Evolutionary conservation across 164 flowering plant species (phyloP).

Genomic region (Platanus orientalis): DNA sequence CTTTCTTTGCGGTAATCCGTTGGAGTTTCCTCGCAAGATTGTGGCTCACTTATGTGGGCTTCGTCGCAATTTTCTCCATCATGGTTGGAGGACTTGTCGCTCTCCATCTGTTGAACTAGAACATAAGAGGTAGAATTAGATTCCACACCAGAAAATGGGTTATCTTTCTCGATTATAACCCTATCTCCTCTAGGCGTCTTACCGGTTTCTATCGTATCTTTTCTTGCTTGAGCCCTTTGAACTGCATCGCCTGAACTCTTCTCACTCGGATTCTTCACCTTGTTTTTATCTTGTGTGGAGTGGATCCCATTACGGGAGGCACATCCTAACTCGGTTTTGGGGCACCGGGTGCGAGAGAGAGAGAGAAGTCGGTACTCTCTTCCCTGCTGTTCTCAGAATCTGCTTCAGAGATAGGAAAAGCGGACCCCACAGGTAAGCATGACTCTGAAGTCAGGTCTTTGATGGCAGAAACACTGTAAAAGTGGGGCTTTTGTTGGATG

Average conservation of each 20-base stretch:
- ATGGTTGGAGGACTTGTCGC: conserved; percentile 31
- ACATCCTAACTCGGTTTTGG: conserved; percentile 37
- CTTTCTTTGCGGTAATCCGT: conserved; percentile 28
- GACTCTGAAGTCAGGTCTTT: conserved; percentile 31
- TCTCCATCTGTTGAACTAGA: conserved; percentile 36
- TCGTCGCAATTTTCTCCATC: conserved; percentile 44
- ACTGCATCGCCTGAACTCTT: conserved; percentile 27
- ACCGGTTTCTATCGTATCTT: conserved; percentile 33
- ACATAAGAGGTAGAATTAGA: conserved; percentile 71
- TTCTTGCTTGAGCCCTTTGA: conserved; percentile 34
- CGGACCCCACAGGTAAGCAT: conserved; percentile 32
- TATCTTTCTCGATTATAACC: conserved; percentile 52
- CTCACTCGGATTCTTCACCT: conserved; percentile 35
- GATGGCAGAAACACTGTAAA: conserved; percentile 10
- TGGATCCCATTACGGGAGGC: conserved; percentile 20
- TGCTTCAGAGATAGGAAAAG: conserved; percentile 31
- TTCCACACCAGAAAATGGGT: conserved; percentile 68
- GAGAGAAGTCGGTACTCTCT: conserved; percentile 67
- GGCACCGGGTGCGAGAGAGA: conserved; percentile 76
- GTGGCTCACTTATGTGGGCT: conserved; percentile 31
- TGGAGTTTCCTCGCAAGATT: conserved; percentile 32
- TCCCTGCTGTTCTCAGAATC: conserved; percentile 75
- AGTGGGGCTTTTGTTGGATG: conserved; percentile 11
- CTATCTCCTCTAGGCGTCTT: conserved; percentile 65
- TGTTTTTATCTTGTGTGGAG: conserved; percentile 41